Evolutionary conservation across 2,329 filamentous ascomycete genomes (phyloP), one percentile per base, ranked within the genome.

Genomic region (Penicillium brevicompactum): DNA sequence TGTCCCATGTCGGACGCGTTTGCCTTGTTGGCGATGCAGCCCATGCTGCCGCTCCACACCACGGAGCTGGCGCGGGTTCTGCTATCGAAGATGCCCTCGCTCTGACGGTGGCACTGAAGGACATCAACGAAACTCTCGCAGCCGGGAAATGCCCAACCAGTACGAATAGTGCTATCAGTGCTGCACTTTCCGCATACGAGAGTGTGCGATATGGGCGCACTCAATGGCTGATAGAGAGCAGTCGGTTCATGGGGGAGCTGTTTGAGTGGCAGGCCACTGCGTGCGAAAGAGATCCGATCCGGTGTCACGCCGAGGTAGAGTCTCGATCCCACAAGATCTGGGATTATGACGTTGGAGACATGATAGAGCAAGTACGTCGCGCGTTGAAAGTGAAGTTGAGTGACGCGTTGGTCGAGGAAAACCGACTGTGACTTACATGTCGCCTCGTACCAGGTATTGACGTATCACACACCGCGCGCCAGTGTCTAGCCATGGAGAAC

Each of bases 161-260:
- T 9, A 41, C 7, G 18, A 3, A 21, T 10, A 3, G 7, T 8
- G 16, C 38, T 6, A 18, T 41, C 10, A 21, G 14, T 3, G 67
- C 63, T 0, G 78, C 75, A 4, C 70, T 82, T 21, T 38, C 58
- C 27, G 67, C 69, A 2, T 82, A 77, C 55, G 73, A 72, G 37
- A 61, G 67, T 0, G 64, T 73, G 2, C 64, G 80, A 3, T 69
- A 72, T 13, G 72, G 72, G 37, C 69, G 79, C 5, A 76, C 75
- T 1, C 77, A 80, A 60, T 78, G 73, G 70, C 69, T 81, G 0
- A 74, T 81, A 7, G 55, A 66, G 32, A 73, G 72, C 40, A 78
- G 75, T 34, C 66, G 74, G 13, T 51, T 60, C 31, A 62, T 59
- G 11, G 60, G 57, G n/a, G 56, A 60, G 32, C 51, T 59, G 5